Percentiles rank a stretch among this genome's conserved stretches.
These are phyloP conservation scores for Fusarium chuoi DNA, from an alignment of 2,329 filamentous ascomycete species.

Conservation along the genomic window DNA sequence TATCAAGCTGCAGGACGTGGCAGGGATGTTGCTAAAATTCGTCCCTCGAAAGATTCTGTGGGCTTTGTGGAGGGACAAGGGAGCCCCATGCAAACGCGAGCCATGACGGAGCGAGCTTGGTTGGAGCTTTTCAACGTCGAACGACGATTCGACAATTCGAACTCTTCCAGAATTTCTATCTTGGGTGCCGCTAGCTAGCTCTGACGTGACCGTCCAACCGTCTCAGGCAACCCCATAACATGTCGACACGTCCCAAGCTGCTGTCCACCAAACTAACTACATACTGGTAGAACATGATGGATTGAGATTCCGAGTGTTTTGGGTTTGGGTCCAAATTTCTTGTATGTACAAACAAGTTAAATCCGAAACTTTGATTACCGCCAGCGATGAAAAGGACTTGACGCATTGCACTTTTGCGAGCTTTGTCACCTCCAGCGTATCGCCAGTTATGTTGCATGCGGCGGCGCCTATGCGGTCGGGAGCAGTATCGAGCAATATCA, in stretches of 20 bases:
- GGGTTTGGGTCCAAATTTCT: constrained; percentile 8
- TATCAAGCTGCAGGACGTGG: constrained; percentile 20
- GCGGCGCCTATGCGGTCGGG: constrained; percentile 7
- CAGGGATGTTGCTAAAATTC: constrained; percentile 23
- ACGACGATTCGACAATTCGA: constrained; percentile 46
- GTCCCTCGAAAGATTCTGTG: constrained; percentile 33
- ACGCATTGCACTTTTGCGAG: neutral
- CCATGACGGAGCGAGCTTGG: constrained; percentile 38
- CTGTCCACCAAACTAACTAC: constrained; percentile 11
- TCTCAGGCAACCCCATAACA: constrained; percentile 40
- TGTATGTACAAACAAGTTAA: constrained; percentile 14
- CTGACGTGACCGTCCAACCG: constrained; percentile 42
- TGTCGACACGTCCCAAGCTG: constrained; percentile 24
- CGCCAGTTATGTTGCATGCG: constrained; percentile 19
- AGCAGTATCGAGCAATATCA: neutral
- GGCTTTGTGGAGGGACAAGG: constrained; percentile 39
- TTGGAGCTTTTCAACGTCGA: constrained; percentile 27
- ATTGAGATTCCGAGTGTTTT: constrained; percentile 5
- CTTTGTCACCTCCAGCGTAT: constrained; percentile 23
- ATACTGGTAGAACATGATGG: constrained; percentile 21
- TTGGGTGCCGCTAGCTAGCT: constrained; percentile 36
- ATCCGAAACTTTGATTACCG: constrained; percentile 30
- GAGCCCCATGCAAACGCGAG: constrained; percentile 19
- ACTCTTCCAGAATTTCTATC: constrained; percentile 45
- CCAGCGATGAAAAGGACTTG: constrained; percentile 17